phyloP scores from a whole-genome alignment of 1,284 basidiomycete genomes.

The Phylloporus gajari region DNA sequence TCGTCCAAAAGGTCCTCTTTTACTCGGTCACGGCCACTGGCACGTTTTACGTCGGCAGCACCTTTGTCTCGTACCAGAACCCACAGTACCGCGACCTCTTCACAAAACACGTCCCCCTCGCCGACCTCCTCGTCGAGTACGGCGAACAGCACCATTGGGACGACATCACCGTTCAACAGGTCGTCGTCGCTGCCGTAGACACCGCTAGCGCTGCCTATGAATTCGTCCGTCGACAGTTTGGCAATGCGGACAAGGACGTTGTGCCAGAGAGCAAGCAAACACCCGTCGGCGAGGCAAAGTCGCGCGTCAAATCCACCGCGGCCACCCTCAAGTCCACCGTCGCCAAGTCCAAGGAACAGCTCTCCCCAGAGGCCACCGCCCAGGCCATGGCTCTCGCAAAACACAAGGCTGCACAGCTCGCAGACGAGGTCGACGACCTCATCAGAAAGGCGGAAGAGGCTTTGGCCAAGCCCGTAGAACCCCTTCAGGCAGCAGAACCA shows the following conservation, averaged over 20 bases:
- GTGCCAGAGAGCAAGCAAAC: conserved; percentile 47
- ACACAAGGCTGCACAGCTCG: conserved; percentile 63
- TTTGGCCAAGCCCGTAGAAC: conserved; percentile 55
- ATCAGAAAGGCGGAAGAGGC: conserved; percentile 77
- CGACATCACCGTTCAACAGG: conserved; percentile 68
- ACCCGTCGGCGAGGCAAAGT: conserved; percentile 53
- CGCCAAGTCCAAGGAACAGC: conserved; percentile 53
- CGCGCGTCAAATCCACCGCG: conserved; percentile 59
- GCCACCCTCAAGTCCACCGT: conserved; percentile 62
- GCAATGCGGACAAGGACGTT: conserved; percentile 51
- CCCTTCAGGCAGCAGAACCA: conserved; percentile 7
- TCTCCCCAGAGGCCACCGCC: conserved; percentile 49
- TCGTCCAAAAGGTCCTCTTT: conserved; percentile 65
- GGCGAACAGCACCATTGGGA: conserved; percentile 85
- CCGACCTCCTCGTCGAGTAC: conserved; percentile 80
- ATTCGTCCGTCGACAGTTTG: conserved; percentile 57
- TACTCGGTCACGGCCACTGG: conserved; percentile 72
- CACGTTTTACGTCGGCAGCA: conserved; percentile 82
- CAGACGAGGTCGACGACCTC: conserved; percentile 72
- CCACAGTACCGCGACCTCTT: conserved; percentile 85
- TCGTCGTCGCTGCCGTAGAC: conserved; percentile 66
- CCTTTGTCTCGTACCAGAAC: conserved; percentile 78
- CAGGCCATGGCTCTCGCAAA: conserved; percentile 57
- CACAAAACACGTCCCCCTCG: conserved; percentile 81
- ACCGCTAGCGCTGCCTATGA: conserved; percentile 62